Evolutionary conservation across 2,329 filamentous ascomycete genomes (phyloP).

Genomic region (Colletotrichum truncatum): DNA sequence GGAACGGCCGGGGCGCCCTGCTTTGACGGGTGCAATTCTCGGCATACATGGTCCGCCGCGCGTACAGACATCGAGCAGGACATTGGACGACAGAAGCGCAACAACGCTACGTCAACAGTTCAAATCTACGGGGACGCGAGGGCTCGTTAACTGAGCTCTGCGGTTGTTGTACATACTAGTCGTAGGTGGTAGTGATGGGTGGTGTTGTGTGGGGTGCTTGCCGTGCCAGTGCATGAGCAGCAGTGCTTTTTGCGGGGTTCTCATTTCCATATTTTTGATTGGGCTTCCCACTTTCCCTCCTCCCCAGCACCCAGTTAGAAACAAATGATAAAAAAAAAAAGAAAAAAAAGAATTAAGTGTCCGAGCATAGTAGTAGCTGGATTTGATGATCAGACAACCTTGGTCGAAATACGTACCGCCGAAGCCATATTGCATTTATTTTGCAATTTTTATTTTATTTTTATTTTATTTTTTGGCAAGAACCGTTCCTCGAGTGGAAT

Average conservation of each 20-base stretch:
- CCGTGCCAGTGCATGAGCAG: conserved; percentile 1
- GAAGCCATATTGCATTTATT: too few relatives aligned
- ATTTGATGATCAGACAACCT: too few relatives aligned
- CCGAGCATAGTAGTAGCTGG: too few relatives aligned
- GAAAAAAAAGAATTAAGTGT: too few relatives aligned
- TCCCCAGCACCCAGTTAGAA: too few relatives aligned
- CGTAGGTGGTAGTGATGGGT: background rate
- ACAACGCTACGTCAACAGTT: background rate
- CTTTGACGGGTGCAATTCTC: conserved; percentile 12
- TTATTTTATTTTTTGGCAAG: too few relatives aligned
- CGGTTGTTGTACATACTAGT: background rate
- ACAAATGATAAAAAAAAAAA: too few relatives aligned
- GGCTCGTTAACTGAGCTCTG: background rate
- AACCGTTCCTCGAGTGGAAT: too few relatives aligned
- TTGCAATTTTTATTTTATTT: too few relatives aligned
- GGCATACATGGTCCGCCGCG: conserved; percentile 7
- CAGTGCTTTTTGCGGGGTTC: conserved; percentile 11
- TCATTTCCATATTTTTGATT: background rate
- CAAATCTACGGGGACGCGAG: background rate
- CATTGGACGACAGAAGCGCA: conserved; percentile 17
- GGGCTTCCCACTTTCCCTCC: too few relatives aligned
- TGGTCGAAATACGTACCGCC: too few relatives aligned
- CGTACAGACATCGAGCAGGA: background rate
- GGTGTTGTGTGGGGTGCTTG: background rate
- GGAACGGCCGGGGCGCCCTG: background rate